Conservation (phyloP, 164 flowering plant species). For the Santalum album region DNA sequence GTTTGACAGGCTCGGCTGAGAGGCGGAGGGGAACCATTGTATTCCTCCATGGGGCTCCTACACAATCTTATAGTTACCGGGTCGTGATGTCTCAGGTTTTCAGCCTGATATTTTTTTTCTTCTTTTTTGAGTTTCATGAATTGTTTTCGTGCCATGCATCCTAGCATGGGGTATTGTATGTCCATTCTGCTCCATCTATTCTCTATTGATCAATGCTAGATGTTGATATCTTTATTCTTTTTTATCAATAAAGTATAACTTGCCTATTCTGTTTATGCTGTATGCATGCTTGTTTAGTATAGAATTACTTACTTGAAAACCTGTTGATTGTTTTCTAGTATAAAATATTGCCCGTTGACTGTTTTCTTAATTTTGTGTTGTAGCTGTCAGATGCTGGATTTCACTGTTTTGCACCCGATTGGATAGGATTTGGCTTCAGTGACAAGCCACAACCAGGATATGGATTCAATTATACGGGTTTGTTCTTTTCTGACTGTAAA, state of each 20-base stretch:
- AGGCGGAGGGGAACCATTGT: constrained; percentile 71
- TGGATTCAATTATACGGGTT: constrained; percentile 88
- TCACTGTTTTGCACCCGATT: constrained; percentile 96
- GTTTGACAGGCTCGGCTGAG: constrained; percentile 54
- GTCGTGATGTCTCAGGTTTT: constrained; percentile 87
- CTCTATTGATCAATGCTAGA: neutral
- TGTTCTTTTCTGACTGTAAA: constrained; percentile 2
- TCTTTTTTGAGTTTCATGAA: neutral
- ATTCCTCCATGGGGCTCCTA: constrained; percentile 95
- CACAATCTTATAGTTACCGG: constrained; percentile 89
- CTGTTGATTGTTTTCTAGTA: too few relatives aligned
- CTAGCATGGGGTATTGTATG: too few relatives aligned
- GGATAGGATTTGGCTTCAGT: constrained; percentile 99
- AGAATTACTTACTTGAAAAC: too few relatives aligned
- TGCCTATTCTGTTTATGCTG: too few relatives aligned
- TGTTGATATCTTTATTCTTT: too few relatives aligned
- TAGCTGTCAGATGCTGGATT: constrained; percentile 93
- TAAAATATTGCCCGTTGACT: neutral
- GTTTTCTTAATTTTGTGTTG: neutral
- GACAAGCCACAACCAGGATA: constrained; percentile 95
- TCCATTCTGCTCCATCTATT: neutral
- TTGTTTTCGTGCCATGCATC: too few relatives aligned
- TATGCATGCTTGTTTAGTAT: too few relatives aligned
- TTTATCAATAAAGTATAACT: too few relatives aligned
- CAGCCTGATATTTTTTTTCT: neutral